Evolutionary conservation across 2,329 filamentous ascomycete species (phyloP).

Genomic region (Emergomyces pasteurianus): DNA sequence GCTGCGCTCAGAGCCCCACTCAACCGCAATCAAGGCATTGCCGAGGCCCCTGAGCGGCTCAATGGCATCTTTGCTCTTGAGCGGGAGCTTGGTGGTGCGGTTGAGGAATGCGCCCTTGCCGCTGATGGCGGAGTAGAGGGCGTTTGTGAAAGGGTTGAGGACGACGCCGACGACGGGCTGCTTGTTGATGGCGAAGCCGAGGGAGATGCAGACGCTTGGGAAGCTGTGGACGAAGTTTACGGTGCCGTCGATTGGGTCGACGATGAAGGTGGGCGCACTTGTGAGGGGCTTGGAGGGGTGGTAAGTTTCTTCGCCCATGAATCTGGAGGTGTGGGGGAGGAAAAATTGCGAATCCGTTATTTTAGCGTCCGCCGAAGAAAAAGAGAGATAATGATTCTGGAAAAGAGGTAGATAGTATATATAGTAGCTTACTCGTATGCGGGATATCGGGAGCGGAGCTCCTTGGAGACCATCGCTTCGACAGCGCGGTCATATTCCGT

Average conservation of each 20-base stretch:
- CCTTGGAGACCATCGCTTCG: slow-evolving; percentile 44
- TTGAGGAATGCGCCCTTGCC: slow-evolving; percentile 44
- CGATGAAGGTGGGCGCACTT: slow-evolving; percentile 46
- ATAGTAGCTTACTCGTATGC: slow-evolving; percentile 33
- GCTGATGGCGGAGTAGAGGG: slow-evolving; percentile 44
- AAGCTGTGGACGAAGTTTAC: slow-evolving; percentile 54
- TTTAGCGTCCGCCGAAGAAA: neutral
- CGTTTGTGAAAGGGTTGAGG: slow-evolving; percentile 48
- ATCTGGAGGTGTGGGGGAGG: slow-evolving; percentile 23
- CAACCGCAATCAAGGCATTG: slow-evolving; percentile 44
- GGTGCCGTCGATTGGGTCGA: slow-evolving; percentile 54
- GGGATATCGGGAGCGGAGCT: slow-evolving; percentile 41
- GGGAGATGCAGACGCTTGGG: slow-evolving; percentile 47
- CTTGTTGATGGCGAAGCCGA: slow-evolving; percentile 42
- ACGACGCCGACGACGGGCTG: slow-evolving; percentile 47
- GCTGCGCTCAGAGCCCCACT: slow-evolving; percentile 49
- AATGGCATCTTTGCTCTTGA: slow-evolving; percentile 26
- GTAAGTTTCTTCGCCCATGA: slow-evolving; percentile 52
- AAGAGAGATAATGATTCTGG: no score
- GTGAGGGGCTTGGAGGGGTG: slow-evolving; percentile 41
- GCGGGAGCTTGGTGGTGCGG: slow-evolving; percentile 30
- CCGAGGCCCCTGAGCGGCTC: slow-evolving; percentile 39
- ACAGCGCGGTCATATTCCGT: slow-evolving; percentile 53
- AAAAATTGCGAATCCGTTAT: neutral
- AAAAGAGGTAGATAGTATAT: no score